A percentile compares a stretch with the other conserved stretches of the same genome.
These are phyloP conservation scores for Podospora bellae-mahoneyi DNA, from an alignment of 495 filamentous ascomycete genomes.

Conservation along the genomic window DNA sequence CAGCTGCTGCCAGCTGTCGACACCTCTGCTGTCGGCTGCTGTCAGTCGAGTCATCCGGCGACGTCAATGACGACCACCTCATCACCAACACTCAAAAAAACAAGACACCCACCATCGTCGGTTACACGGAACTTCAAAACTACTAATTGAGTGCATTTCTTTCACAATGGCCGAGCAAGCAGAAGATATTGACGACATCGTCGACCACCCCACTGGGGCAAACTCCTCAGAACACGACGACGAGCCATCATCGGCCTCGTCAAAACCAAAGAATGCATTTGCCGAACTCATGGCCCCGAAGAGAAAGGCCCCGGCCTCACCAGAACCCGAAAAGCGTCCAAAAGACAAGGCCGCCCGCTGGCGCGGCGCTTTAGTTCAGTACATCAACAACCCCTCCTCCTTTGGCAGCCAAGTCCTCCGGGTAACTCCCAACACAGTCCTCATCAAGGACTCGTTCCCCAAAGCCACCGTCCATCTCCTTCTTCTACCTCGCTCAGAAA, in stretches of 20 bases:
- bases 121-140: neutral
- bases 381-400: conserved; percentile 63
- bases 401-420: conserved; percentile 66
- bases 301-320: conserved; percentile 36
- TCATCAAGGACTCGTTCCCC: conserved; percentile 78
- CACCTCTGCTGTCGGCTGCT: neutral
- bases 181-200: conserved; percentile 20
- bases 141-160: neutral
- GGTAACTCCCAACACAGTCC: conserved; percentile 67
- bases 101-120: neutral
- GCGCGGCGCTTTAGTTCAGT: conserved; percentile 65
- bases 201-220: neutral
- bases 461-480: conserved; percentile 84
- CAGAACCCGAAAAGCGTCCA: conserved; percentile 18
- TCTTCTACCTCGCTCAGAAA: conserved; percentile 70
- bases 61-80: neutral
- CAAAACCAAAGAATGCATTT: conserved; percentile 39
- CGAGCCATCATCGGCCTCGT: neutral
- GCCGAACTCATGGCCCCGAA: conserved; percentile 66
- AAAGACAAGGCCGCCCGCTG: conserved; percentile 30
- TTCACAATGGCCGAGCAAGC: conserved; percentile 22
- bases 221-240: neutral
- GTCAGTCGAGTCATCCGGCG: neutral
- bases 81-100: neutral
- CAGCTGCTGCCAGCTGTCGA: neutral